Base-by-base conservation (phyloP, 2,329 filamentous ascomycete genomes). In the Aspergillus felis region DNA sequence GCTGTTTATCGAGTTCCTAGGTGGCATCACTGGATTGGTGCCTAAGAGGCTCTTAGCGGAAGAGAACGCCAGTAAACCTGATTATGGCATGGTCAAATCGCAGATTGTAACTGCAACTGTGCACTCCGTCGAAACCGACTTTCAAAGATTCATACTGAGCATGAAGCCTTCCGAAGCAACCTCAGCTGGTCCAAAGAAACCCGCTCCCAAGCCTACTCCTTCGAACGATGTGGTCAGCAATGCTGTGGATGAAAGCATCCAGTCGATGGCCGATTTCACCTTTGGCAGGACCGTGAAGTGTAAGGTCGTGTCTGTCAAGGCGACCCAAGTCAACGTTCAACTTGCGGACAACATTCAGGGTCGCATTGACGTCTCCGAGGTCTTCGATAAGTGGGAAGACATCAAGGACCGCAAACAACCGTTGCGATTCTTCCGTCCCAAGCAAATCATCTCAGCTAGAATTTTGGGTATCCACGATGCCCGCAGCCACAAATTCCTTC, bases 241-340 rank as follows among this genome's bases (percentile, higher is more conserved):
- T 61, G 81, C 87, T 20, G 76, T 92, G 6, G 91, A 95, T 66
- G 78, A 82, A 7, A 79, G 77, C 4, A 81, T 90, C 58, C 80
- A 77, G 35, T 83, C 85, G 6, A 79, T 88, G n/a, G 85, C 87
- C 49, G 91, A 96, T 63, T 83, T 96, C 51, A 79, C 79, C 1
- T 80, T 91, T 29, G 93, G 93, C 54, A 88, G 83, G 63, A 72
- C 89, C 50, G 86, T 87, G 7, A 91, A 90, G 69, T 93, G 90
- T 42, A 88, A 83, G 65, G 84, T 99, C 48, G 84, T 84, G n/a
- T 91, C 91, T 0, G 79, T 97, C 69, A 96, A 96, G 74, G 87
- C 88, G 51, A 97, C 93, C 0, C 94, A 99, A 71, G 79, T 97
- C 55, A 97, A 97, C 64, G 91, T 99, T 5, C 85, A 90, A 64